Conservation (phyloP, 2,329 filamentous ascomycete species). For the Fusarium circinatum region DNA sequence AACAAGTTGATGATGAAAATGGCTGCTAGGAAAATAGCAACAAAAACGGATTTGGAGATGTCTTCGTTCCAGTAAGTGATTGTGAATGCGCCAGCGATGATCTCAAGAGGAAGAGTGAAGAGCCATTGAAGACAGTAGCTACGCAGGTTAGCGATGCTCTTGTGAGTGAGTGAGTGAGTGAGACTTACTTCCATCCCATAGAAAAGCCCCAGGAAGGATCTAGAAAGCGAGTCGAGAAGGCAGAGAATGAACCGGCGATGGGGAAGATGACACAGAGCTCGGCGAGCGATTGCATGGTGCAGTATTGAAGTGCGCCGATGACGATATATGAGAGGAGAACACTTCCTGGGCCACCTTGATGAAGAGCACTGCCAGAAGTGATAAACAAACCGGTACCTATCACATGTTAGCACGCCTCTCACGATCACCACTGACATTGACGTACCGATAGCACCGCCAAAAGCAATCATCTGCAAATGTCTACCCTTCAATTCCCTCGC, state of each 20-base stretch:
- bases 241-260: conserved; percentile 90
- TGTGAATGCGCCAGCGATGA: conserved; percentile 86
- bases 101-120: conserved; percentile 82
- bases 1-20: conserved; percentile 88
- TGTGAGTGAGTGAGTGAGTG: too few relatives aligned
- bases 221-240: conserved; percentile 92
- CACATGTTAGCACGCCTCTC: not conserved
- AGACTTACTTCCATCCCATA: conserved; percentile 88
- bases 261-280: conserved; percentile 92
- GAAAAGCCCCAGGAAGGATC: conserved; percentile 95
- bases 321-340: conserved; percentile 79
- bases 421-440: not conserved
- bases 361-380: conserved; percentile 77
- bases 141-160: not conserved
- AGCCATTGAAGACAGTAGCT: conserved; percentile 92
- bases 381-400: conserved; percentile 88
- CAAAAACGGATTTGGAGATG: conserved; percentile 77
- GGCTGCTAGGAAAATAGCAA: conserved; percentile 80
- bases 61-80: conserved; percentile 80
- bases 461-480: conserved; percentile 97
- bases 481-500: conserved; percentile 81
- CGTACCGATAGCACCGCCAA: conserved; percentile 86
- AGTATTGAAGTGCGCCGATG: conserved; percentile 88
- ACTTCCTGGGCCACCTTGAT: conserved; percentile 79
- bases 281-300: conserved; percentile 89